Evolutionary conservation across 805 yeast genomes (phyloP).

Genomic region (Kodamaea laetipori): DNA sequence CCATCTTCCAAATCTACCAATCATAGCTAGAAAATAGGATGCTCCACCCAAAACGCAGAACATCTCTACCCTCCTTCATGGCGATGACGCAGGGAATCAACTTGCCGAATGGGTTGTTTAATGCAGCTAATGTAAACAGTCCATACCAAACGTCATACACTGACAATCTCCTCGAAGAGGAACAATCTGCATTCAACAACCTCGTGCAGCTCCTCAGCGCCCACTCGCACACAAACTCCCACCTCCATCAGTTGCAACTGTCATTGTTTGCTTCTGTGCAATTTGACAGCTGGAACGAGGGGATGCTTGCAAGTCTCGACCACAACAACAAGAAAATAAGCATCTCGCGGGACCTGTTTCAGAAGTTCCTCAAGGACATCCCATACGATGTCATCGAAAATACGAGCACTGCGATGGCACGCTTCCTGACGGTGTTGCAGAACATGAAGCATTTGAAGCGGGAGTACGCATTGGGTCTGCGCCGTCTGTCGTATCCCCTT

Average conservation of each 20-base stretch:
- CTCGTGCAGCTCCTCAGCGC: neutral
- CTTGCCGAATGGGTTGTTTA: neutral
- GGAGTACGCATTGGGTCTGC: neutral
- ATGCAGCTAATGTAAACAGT: neutral
- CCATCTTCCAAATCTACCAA: too few relatives aligned
- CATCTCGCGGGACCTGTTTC: slow-evolving; percentile 4
- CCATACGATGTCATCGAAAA: slow-evolving; percentile 8
- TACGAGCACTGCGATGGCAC: neutral
- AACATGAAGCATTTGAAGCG: slow-evolving; percentile 9
- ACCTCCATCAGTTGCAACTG: neutral
- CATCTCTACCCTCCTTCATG: neutral
- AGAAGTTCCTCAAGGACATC: slow-evolving; percentile 2
- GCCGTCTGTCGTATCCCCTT: slow-evolving; percentile 4
- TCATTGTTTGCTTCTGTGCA: neutral
- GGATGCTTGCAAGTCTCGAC: neutral
- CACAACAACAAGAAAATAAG: neutral
- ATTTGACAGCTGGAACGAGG: too few relatives aligned
- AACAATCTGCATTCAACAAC: neutral
- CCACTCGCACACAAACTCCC: neutral
- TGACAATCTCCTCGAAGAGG: neutral
- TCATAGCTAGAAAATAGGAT: too few relatives aligned
- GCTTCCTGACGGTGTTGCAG: slow-evolving; percentile 3
- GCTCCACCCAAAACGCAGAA: too few relatives aligned
- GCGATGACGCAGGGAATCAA: slow-evolving; percentile 2
- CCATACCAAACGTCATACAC: neutral